Evolutionary conservation across 2,329 filamentous ascomycete species (phyloP).

Genomic region (Neonectria neomacrospora): DNA sequence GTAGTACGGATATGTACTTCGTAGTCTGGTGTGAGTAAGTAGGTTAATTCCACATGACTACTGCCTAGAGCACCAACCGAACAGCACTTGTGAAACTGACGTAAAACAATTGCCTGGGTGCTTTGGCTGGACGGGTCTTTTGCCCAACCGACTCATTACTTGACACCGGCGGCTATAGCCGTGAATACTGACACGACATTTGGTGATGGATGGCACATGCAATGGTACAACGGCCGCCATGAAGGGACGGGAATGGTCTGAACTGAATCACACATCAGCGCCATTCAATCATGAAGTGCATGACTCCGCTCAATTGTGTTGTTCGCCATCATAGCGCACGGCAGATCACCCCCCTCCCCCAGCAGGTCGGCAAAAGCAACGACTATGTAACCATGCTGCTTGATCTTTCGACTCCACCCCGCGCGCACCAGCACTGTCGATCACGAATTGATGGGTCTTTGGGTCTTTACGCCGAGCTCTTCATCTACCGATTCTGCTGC

Average conservation of each 20-base stretch:
- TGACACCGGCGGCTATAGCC: neutral
- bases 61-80: neutral
- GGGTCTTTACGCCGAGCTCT: neutral
- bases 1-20: neutral
- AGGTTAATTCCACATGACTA: neutral
- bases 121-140: neutral
- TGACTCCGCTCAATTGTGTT: neutral
- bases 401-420: slow-evolving; percentile 8
- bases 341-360: neutral
- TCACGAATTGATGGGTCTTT: neutral
- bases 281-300: neutral
- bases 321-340: neutral
- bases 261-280: neutral
- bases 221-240: neutral
- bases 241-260: neutral
- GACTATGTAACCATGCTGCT: slow-evolving; percentile 6
- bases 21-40: neutral
- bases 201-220: slow-evolving; percentile 1
- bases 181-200: neutral
- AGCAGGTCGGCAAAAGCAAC: neutral
- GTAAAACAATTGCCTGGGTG: neutral
- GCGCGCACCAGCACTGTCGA: slow-evolving; percentile 3
- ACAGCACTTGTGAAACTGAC: neutral
- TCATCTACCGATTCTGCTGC: neutral
- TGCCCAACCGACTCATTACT: neutral